These are phyloP conservation scores for Lachancea meyersii DNA, from an alignment of 805 yeast genomes.

Conservation along the genomic window DNA sequence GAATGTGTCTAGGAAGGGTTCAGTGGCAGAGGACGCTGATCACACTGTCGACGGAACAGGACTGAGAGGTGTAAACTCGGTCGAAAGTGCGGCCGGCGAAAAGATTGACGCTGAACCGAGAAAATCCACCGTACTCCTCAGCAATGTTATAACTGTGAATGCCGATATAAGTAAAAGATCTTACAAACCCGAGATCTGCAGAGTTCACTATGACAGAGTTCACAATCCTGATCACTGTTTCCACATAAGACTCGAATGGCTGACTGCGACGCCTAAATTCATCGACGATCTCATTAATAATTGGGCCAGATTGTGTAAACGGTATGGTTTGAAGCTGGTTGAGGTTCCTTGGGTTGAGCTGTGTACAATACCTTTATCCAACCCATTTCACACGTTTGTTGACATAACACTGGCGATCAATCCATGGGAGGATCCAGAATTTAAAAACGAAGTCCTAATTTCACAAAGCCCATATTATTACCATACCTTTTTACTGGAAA, in stretches of 20 bases:
- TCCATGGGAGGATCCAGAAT: slow-evolving; percentile 64
- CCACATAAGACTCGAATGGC: slow-evolving; percentile 89
- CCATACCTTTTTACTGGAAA: slow-evolving; percentile 66
- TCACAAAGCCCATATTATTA: slow-evolving; percentile 58
- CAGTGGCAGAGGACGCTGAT: not conserved
- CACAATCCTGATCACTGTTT: slow-evolving; percentile 94
- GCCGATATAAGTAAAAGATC: slow-evolving; percentile 70
- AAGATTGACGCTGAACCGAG: not conserved
- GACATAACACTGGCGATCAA: slow-evolving; percentile 58
- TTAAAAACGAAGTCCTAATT: slow-evolving; percentile 38
- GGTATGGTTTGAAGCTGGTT: slow-evolving; percentile 74
- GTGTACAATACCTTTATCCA: slow-evolving; percentile 63
- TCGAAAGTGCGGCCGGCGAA: not conserved
- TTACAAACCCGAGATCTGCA: slow-evolving; percentile 67
- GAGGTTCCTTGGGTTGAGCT: slow-evolving; percentile 91
- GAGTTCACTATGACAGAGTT: slow-evolving; percentile 83
- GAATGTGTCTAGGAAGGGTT: not conserved
- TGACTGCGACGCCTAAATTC: slow-evolving; percentile 78
- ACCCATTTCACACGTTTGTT: slow-evolving; percentile 86
- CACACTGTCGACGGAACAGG: not conserved
- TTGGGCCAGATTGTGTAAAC: slow-evolving; percentile 78
- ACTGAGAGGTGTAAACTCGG: not conserved
- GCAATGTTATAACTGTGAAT: slow-evolving; percentile 61
- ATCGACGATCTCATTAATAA: slow-evolving; percentile 71
- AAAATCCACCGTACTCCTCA: slow-evolving; percentile 45